phyloP scores from a whole-genome alignment of 148 eudicot genomes.

The Polygonum aviculare region DNA sequence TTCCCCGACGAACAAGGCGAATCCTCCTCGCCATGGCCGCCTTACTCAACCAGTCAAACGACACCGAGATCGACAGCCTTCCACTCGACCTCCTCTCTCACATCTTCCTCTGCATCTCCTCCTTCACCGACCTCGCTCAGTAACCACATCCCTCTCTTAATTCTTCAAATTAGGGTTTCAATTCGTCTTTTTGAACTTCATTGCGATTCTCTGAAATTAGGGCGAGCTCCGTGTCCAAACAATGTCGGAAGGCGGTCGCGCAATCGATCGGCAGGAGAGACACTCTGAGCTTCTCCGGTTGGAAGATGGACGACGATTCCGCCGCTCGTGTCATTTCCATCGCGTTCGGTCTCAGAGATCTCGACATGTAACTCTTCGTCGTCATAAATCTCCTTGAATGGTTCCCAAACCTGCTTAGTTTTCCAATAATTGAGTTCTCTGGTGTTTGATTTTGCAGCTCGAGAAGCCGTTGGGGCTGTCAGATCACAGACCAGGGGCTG shows the following conservation, averaged over 20 bases:
- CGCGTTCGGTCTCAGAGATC: conserved; percentile 77
- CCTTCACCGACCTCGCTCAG: conserved; percentile 84
- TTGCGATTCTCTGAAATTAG: conserved; percentile 15
- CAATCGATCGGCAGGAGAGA: conserved; percentile 65
- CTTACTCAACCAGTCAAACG: neutral
- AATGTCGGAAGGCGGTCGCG: conserved; percentile 80
- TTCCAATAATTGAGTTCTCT: neutral
- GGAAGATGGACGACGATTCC: conserved; percentile 78
- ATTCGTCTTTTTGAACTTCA: neutral
- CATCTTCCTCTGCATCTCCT: conserved; percentile 50
- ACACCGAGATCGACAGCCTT: conserved; percentile 55
- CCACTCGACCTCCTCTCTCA: conserved; percentile 72
- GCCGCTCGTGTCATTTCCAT: conserved; percentile 62
- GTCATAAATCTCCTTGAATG: too few relatives aligned
- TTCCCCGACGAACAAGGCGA: neutral
- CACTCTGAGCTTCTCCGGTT: conserved; percentile 66
- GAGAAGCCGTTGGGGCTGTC: conserved; percentile 93
- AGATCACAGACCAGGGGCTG: conserved; percentile 76
- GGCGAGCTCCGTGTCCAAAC: conserved; percentile 64
- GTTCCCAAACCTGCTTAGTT: neutral
- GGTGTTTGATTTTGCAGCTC: conserved; percentile 37
- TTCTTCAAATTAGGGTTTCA: neutral
- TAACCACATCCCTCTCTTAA: conserved; percentile 16
- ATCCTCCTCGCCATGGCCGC: neutral
- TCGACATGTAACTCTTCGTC: conserved; percentile 49